These are phyloP conservation scores for Cladosporium colombiae DNA, from an alignment of 2,329 filamentous ascomycete genomes.

Conservation along the genomic window DNA sequence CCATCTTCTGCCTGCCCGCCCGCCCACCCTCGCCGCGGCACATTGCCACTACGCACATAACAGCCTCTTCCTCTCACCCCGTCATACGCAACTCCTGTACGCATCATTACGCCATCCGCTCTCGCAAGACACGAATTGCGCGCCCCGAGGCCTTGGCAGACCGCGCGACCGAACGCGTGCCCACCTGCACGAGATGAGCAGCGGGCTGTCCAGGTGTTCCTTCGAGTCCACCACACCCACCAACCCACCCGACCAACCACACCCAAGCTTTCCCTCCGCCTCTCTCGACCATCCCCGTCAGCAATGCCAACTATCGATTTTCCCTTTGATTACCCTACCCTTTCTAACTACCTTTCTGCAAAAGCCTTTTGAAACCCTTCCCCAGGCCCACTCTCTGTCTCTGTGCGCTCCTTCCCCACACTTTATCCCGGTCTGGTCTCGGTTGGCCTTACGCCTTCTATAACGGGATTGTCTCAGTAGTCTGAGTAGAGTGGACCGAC, in stretches of 20 bases:
- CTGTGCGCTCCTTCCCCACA: neutral
- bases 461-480: conserved; percentile 1
- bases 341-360: neutral
- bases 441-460: conserved; percentile 1
- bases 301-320: neutral
- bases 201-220: neutral
- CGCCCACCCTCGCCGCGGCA: neutral
- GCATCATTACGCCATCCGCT: conserved; percentile 8
- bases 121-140: conserved; percentile 1
- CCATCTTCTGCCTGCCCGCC: no score
- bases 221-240: neutral
- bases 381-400: conserved; percentile 3
- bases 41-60: neutral
- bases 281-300: neutral
- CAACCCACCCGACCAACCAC: neutral
- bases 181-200: conserved; percentile 11
- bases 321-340: neutral
- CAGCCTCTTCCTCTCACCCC: neutral
- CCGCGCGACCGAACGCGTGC: conserved; percentile 14
- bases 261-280: neutral
- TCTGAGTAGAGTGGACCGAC: conserved; percentile 7
- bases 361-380: neutral
- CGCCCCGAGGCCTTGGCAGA: conserved; percentile 13
- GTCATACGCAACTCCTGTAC: neutral
- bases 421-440: neutral